Conservation (phyloP, 2,329 filamentous ascomycete genomes). For the Ascochyta koolunga region DNA sequence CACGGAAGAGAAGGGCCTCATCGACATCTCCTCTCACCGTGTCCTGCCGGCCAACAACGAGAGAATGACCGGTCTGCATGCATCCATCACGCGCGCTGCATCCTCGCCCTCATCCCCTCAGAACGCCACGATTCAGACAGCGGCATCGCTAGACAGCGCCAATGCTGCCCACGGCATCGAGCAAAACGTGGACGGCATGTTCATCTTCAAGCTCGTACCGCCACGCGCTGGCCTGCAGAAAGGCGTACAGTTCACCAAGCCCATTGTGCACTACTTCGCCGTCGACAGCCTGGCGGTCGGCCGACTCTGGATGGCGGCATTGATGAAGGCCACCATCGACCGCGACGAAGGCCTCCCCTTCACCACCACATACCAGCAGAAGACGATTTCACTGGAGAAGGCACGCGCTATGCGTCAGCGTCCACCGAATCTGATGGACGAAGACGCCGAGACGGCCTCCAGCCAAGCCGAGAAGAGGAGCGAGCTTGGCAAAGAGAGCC, state of each 20-base stretch:
- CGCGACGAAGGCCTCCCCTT: conserved; percentile 79
- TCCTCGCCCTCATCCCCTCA: conserved; percentile 66
- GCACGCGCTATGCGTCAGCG: conserved; percentile 86
- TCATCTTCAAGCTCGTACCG: conserved; percentile 97
- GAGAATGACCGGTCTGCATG: conserved; percentile 86
- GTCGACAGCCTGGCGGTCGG: conserved; percentile 89
- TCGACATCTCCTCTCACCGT: conserved; percentile 96
- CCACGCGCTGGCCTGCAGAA: conserved; percentile 85
- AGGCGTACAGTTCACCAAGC: conserved; percentile 96
- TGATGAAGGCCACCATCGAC: conserved; percentile 99
- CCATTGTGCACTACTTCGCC: conserved; percentile 96
- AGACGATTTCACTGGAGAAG: conserved; percentile 91
- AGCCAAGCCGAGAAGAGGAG: conserved; percentile 37
- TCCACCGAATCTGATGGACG: conserved; percentile 82
- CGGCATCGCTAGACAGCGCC: conserved; percentile 47
- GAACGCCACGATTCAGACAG: conserved; percentile 47
- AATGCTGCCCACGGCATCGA: conserved; percentile 37
- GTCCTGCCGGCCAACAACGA: conserved; percentile 96
- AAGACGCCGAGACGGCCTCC: conserved; percentile 44
- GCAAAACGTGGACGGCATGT: conserved; percentile 68
- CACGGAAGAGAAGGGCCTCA: conserved; percentile 89
- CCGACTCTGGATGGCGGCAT: conserved; percentile 94
- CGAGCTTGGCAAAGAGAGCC: conserved; percentile 43
- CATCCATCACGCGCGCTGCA: conserved; percentile 87
- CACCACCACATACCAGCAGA: conserved; percentile 93